Evolutionary conservation across 352 stramenopile genomes (phyloP).

Genomic region (Aphanomyces cochlioides): DNA sequence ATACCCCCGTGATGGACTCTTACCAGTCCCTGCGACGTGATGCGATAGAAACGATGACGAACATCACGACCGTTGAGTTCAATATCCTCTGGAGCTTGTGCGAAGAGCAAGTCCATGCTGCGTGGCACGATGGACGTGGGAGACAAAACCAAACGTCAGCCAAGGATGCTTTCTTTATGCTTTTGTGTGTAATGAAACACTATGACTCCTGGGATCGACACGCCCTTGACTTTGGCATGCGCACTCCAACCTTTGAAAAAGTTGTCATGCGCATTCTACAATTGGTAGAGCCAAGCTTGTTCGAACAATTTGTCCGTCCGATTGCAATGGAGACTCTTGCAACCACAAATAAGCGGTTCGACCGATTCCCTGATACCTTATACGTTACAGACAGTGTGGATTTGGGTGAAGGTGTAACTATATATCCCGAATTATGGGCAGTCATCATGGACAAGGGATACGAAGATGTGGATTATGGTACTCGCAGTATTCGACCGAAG

Average conservation of each 20-base stretch:
- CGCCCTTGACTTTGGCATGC: background rate
- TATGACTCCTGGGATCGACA: conserved; percentile 17
- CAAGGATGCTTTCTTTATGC: conserved; percentile 15
- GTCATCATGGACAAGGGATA: conserved; percentile 30
- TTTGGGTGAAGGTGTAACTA: background rate
- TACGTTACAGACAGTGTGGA: conserved; percentile 21
- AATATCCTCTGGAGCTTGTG: background rate
- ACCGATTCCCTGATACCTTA: background rate
- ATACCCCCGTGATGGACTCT: background rate
- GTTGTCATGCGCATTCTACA: conserved; percentile 2
- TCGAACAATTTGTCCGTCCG: background rate
- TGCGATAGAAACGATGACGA: background rate
- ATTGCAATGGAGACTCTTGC: background rate
- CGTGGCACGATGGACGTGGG: conserved; percentile 11
- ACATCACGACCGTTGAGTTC: conserved; percentile 11
- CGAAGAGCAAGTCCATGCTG: background rate
- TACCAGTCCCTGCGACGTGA: background rate
- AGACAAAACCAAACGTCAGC: background rate
- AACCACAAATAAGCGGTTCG: background rate
- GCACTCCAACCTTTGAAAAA: conserved; percentile 5
- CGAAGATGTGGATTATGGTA: background rate
- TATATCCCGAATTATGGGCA: conserved; percentile 20
- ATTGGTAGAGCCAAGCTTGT: conserved; percentile 1
- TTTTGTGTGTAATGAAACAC: conserved; percentile 11
- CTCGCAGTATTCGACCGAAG: conserved; percentile 3